A percentile compares a stretch with the other conserved stretches of the same genome.
These are phyloP conservation scores for Puccinia horiana DNA, from an alignment of 1,284 basidiomycete species.

Conservation along the genomic window DNA sequence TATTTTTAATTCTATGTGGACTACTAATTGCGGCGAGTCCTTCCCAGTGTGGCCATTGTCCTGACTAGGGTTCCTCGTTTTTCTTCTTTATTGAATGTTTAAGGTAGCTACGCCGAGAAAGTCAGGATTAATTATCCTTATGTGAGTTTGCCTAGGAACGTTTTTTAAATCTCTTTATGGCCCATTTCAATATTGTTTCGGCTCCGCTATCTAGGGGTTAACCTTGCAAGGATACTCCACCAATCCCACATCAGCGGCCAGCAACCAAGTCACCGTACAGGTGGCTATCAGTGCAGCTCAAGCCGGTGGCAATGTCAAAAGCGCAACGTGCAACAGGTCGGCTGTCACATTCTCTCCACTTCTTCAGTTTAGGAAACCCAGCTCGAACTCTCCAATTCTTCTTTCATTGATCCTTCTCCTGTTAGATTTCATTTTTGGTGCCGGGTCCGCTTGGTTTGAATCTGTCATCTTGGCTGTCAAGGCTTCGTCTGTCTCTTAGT, in stretches of 20 bases:
- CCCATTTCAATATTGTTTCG: not conserved
- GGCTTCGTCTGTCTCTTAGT: not conserved
- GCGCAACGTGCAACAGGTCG: constrained; percentile 31
- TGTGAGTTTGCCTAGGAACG: not conserved
- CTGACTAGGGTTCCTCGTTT: not conserved
- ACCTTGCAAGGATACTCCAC: constrained; percentile 23
- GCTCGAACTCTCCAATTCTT: not conserved
- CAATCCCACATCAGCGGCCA: not conserved
- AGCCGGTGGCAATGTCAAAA: constrained; percentile 25
- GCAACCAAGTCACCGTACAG: constrained; percentile 31
- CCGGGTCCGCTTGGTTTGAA: constrained; percentile 37
- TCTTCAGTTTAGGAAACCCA: too few species aligned
- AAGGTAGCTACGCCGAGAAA: constrained; percentile 12
- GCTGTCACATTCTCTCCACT: not conserved
- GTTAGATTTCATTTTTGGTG: constrained; percentile 40
- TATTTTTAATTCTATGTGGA: not conserved
- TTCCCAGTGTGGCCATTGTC: not conserved
- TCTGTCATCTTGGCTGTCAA: constrained; percentile 13
- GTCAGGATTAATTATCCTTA: constrained; percentile 1
- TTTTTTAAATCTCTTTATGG: not conserved
- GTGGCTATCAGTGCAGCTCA: constrained; percentile 17
- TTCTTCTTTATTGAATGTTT: not conserved
- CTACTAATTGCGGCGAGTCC: not conserved
- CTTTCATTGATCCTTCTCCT: not conserved
- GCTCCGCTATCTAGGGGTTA: not conserved